Evolutionary conservation across 1,284 basidiomycete species (phyloP), one percentile per base, ranked within the genome.

Genomic region (Abortiporus biennis): DNA sequence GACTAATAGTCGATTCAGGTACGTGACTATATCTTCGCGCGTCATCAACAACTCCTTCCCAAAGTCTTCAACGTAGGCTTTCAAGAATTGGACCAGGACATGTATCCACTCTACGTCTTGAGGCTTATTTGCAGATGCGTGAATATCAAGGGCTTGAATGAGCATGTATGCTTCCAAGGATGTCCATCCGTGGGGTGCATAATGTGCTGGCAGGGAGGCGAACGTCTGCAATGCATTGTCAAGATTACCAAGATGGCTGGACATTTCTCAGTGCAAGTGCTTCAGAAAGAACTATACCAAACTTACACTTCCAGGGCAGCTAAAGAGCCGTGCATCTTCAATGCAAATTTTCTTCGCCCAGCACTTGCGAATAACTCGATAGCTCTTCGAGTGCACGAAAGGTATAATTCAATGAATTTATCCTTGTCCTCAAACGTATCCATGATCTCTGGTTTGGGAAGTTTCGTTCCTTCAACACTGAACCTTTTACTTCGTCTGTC

Each of bases 251-350:
- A 87, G 82, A 58, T 92, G 55, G 4, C 49, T 25, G 4, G 25
- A 49, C 38, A 23, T 23, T 6, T 19, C 29, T 31, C 12, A 6
- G 16, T 36, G 8, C 20, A 19, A 12, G 24, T n/a, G 24, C 33
- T 9, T 23, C 32, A 11, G 20, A 35, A 35, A 16, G 20, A 35
- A 29, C 15, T 21, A 19, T 19, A 8, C 21, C 12, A 29, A 16
- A 67, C 86, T 53, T 66, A 93, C 90, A 85, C 62, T 52, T 96
- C 89, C 16, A 98, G 74, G 6, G 86, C 86, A 0, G 92, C 93
- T 2, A 97, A 69, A 53, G 77, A 81, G 1, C 84, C 85, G 54
- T 92, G 89, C 35, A 96, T 65, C 54, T 86, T 85, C 32, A 94
- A 64, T 1, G 89, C 87, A 53, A 88, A 91, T 54, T 94, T 87